Evolutionary conservation across 208 protist species (phyloP).

Genomic region (Vickermania ingenoplastis): DNA sequence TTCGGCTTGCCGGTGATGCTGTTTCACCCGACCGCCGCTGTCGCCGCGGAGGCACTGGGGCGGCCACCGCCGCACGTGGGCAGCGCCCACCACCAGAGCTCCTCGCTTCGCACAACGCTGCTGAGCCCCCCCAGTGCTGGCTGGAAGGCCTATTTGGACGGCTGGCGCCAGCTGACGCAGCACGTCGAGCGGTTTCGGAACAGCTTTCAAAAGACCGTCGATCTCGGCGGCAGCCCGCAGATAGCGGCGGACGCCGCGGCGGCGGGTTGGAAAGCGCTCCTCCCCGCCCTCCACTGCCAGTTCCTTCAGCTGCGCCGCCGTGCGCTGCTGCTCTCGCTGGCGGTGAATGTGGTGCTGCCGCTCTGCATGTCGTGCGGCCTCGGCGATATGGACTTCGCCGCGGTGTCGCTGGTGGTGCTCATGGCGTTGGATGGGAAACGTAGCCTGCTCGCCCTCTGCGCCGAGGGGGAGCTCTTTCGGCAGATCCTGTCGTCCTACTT

Average conservation of each 20-base stretch:
- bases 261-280: neutral
- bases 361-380: conserved; percentile 31
- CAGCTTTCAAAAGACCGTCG: conserved; percentile 4
- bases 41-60: neutral
- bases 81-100: neutral
- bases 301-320: conserved; percentile 6
- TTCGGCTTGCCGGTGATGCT: conserved; percentile 1
- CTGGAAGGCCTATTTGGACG: neutral
- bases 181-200: neutral
- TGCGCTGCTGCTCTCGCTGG: conserved; percentile 32
- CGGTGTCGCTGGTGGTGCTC: conserved; percentile 48
- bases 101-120: neutral
- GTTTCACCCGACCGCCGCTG: neutral
- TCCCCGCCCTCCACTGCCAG: neutral
- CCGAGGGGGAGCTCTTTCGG: neutral
- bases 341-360: conserved; percentile 55
- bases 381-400: conserved; percentile 43
- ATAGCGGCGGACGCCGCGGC: neutral
- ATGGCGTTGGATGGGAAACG: conserved; percentile 19
- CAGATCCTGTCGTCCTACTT: neutral
- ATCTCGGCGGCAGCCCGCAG: neutral
- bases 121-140: neutral
- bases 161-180: neutral
- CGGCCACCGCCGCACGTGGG: neutral
- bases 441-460: neutral